Conservation (phyloP, 2,329 filamentous ascomycete species). For the Cyphellophora attinorum region DNA sequence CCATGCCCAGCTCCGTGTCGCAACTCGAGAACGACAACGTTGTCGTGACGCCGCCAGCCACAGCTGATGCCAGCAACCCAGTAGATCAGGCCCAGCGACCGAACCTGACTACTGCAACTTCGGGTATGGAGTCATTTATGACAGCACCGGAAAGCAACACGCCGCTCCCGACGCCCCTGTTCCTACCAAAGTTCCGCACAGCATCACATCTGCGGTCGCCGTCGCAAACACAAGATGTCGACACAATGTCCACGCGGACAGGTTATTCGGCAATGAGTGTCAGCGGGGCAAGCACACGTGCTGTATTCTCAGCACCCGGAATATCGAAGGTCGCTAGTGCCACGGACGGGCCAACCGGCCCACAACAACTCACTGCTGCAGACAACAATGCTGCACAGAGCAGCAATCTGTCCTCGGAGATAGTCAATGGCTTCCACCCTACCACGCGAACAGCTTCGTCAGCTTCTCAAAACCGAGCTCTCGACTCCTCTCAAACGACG, state of each 20-base stretch:
- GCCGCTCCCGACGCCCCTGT: conserved; percentile 2
- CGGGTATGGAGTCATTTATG: no score
- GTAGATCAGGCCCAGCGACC: no score
- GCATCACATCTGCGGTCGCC: conserved; percentile 13
- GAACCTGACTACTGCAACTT: no score
- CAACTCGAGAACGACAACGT: conserved; percentile 1
- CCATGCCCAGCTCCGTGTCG: no score
- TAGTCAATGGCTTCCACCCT: no score
- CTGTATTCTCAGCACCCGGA: conserved; percentile 16
- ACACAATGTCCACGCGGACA: conserved; percentile 12
- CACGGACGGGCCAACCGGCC: no score
- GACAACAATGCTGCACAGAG: no score
- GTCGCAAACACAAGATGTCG: conserved; percentile 11
- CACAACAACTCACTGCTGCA: no score
- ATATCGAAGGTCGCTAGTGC: conserved; percentile 4
- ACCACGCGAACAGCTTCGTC: background rate
- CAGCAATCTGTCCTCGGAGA: no score
- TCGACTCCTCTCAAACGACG: background rate
- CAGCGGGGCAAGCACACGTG: conserved; percentile 14
- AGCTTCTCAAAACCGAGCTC: background rate
- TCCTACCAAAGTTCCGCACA: conserved; percentile 15
- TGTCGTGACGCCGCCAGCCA: background rate
- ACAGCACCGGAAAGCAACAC: no score
- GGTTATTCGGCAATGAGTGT: background rate
- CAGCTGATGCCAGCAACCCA: background rate